phyloP scores from a whole-genome alignment of 176 grass and related monocot genomes.

The Musa troglodytarum region DNA sequence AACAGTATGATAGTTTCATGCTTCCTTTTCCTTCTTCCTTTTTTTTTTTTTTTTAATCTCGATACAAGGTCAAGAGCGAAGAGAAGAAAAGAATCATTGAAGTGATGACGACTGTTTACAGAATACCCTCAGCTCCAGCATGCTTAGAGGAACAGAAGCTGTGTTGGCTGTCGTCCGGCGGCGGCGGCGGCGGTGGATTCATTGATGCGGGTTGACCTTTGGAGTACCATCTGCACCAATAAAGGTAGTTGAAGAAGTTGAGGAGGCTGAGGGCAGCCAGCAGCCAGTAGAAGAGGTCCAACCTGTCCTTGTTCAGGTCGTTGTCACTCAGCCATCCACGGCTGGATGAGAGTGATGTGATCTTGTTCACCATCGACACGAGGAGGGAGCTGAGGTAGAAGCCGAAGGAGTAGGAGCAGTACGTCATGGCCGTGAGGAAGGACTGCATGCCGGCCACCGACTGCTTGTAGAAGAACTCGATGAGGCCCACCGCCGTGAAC shows the following conservation, averaged over 20 bases:
- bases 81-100: background rate
- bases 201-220: background rate
- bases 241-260: conserved; percentile 5
- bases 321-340: conserved; percentile 13
- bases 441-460: conserved; percentile 1
- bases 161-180: background rate
- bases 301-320: conserved; percentile 6
- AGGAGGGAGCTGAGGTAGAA: conserved; percentile 16
- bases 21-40: too few relatives aligned
- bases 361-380: conserved; percentile 9
- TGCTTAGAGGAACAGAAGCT: background rate
- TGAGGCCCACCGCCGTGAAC: conserved; percentile 9
- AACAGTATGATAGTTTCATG: too few relatives aligned
- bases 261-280: conserved; percentile 5
- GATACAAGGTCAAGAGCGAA: too few relatives aligned
- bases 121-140: background rate
- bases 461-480: conserved; percentile 20
- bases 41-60: too few relatives aligned
- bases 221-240: conserved; percentile 5
- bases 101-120: background rate
- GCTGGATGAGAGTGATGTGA: background rate
- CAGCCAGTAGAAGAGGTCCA: conserved; percentile 18
- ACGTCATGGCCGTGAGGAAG: conserved; percentile 12
- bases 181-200: background rate
- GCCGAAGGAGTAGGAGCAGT: conserved; percentile 16